Evolutionary conservation across 2,329 filamentous ascomycete genomes (phyloP).

Genomic region (Xylaria sp.): DNA sequence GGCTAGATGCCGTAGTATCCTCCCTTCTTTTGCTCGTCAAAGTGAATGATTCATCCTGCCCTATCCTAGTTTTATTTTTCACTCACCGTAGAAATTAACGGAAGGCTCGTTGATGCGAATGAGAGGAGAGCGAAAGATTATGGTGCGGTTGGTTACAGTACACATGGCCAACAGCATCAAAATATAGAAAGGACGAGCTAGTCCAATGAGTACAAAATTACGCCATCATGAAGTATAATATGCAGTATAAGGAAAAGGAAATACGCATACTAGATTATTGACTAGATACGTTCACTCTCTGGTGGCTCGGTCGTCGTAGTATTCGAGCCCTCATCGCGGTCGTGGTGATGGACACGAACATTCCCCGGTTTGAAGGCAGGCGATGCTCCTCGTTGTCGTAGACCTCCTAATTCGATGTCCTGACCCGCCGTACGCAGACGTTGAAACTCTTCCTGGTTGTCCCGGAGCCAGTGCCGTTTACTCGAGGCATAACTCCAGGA

Average conservation of each 20-base stretch:
- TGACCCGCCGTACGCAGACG: constrained; percentile 33
- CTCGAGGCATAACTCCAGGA: constrained; percentile 65
- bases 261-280: background rate
- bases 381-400: constrained; percentile 37
- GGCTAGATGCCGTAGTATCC: background rate
- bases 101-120: background rate
- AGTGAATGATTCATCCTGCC: background rate
- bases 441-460: constrained; percentile 36
- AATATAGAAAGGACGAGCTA: background rate
- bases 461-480: constrained; percentile 47
- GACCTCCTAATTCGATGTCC: constrained; percentile 47
- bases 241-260: background rate
- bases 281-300: constrained; percentile 16
- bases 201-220: background rate
- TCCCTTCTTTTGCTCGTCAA: background rate
- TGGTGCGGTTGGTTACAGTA: background rate
- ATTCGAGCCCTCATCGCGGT: constrained; percentile 30
- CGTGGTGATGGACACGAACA: constrained; percentile 13
- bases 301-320: constrained; percentile 21
- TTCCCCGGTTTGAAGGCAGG: constrained; percentile 28
- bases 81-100: background rate
- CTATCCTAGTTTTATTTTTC: too few relatives aligned
- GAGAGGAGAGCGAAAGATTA: background rate
- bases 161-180: background rate
- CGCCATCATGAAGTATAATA: background rate